Conservation (phyloP, 257 asterid species). For the Fraxinus pennsylvanica region DNA sequence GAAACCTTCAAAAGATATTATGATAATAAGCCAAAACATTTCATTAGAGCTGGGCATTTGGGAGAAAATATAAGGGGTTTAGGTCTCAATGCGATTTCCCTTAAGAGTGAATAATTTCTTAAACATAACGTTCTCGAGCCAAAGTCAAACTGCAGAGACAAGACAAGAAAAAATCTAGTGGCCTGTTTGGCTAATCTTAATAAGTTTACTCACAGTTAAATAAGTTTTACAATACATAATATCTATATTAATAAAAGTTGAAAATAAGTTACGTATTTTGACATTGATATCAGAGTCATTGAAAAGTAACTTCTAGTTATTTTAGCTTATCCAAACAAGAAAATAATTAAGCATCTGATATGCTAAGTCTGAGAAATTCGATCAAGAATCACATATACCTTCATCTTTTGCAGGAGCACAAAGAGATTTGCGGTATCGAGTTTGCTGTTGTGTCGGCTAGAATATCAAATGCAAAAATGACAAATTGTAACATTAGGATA, state of each 20-base stretch:
- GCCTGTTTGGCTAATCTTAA: not conserved
- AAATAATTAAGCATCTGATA: not conserved
- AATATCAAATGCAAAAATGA: constrained; percentile 33
- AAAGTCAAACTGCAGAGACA: not conserved
- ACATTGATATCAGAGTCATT: not conserved
- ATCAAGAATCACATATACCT: constrained; percentile 48
- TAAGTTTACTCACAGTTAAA: not conserved
- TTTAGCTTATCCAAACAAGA: not conserved
- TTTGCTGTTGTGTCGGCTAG: constrained; percentile 92
- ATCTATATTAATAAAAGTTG: no score
- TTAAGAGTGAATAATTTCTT: not conserved
- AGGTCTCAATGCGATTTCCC: not conserved
- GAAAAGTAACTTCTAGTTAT: not conserved
- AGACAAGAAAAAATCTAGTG: not conserved
- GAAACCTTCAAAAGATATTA: not conserved
- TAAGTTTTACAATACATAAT: not conserved
- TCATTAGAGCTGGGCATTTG: not conserved
- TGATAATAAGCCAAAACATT: not conserved
- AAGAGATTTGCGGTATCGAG: constrained; percentile 87
- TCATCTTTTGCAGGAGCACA: constrained; percentile 89
- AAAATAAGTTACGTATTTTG: no score
- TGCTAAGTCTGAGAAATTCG: not conserved
- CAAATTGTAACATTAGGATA: not conserved
- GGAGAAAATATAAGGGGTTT: not conserved
- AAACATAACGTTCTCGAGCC: not conserved